These are phyloP conservation scores for Aspergillus clavatus DNA, from an alignment of 2,329 filamentous ascomycete species.

Conservation along the genomic window DNA sequence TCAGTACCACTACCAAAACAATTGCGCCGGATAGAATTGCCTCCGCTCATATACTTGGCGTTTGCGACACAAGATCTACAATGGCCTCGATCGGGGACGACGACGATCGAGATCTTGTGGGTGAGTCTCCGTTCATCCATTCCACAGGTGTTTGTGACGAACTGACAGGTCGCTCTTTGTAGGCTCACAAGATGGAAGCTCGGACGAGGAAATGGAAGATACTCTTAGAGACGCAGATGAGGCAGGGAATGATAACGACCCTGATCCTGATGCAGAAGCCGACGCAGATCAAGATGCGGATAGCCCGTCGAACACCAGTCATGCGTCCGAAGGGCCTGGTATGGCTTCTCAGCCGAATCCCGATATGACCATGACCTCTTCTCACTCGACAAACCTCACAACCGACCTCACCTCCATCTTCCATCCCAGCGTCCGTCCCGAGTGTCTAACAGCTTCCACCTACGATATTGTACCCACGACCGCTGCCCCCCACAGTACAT, in stretches of 20 bases:
- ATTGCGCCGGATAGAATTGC: not conserved
- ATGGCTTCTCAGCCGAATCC: slow-evolving; percentile 42
- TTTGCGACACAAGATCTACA: not conserved
- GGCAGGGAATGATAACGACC: slow-evolving; percentile 35
- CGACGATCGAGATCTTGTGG: slow-evolving; percentile 39
- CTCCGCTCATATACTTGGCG: not conserved
- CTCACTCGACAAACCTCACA: slow-evolving; percentile 34
- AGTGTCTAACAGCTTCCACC: slow-evolving; percentile 70
- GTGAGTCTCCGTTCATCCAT: slow-evolving; percentile 18
- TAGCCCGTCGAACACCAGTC: slow-evolving; percentile 38
- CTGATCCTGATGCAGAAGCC: slow-evolving; percentile 32
- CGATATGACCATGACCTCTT: slow-evolving; percentile 46
- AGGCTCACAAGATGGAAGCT: slow-evolving; percentile 47
- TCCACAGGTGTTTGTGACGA: slow-evolving; percentile 1
- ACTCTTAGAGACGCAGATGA: slow-evolving; percentile 42
- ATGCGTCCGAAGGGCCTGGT: slow-evolving; percentile 35
- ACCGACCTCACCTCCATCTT: slow-evolving; percentile 39
- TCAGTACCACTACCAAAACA: not conserved
- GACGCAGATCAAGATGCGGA: slow-evolving; percentile 34
- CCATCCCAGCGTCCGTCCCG: slow-evolving; percentile 64
- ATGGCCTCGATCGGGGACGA: slow-evolving; percentile 39
- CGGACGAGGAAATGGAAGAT: slow-evolving; percentile 46
- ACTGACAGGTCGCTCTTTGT: slow-evolving; percentile 7
- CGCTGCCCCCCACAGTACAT: slow-evolving; percentile 91
- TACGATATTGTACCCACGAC: slow-evolving; percentile 98